Evolutionary conservation across 2,329 filamentous ascomycete genomes (phyloP), one percentile per base, ranked within the genome.

Genomic region (Pseudogymnoascus sp.): DNA sequence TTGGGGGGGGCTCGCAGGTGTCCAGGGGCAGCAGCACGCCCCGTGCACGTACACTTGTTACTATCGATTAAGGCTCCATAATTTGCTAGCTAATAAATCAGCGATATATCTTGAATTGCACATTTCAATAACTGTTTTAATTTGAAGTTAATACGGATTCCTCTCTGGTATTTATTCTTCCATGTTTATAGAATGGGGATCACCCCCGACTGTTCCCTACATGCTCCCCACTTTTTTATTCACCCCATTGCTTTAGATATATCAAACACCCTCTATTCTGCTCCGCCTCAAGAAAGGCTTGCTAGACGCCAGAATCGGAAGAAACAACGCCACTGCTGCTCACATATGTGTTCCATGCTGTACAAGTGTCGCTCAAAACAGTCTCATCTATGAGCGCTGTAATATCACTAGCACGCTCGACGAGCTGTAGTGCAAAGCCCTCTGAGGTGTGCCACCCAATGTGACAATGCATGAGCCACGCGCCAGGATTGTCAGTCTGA

Each of bases 391-490:
- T 68, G 4, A 60, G 14, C 2, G 62, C 43, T 4, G 57, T n/a
- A 30, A 64, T 59, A 25, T 66, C 64, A 20, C 25, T 35, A 30
- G 68, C 62, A n/a, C 61, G 33, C 59, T 75, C 77, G 4, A 84
- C 70, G 63, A 84, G 79, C 67, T 82, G 78, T 33, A 78, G 66
- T 9, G 81, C 74, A 57, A 84, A 75, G 4, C 82, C 82, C 7
- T 76, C 76, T 1, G 78, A 79, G 1, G 78, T 76, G 67, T 85
- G 82, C 81, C 81, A 85, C 1, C 71, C 71, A 59, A 74, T 71
- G 60, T 74, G 72, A 64, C 73, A 74, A 62, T 75, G 73, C 18
- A 71, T 39, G 8, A 71, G 59, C 70, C 70, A 72, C 4, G 67
- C 65, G 11, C 70, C 69, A 25, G 70, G 70, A 28, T 72, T 72